Percentiles rank a stretch among this genome's conserved stretches.
Evolutionary conservation across 495 filamentous ascomycete species (phyloP).

Genomic region (Hypoxylon fuscum): DNA sequence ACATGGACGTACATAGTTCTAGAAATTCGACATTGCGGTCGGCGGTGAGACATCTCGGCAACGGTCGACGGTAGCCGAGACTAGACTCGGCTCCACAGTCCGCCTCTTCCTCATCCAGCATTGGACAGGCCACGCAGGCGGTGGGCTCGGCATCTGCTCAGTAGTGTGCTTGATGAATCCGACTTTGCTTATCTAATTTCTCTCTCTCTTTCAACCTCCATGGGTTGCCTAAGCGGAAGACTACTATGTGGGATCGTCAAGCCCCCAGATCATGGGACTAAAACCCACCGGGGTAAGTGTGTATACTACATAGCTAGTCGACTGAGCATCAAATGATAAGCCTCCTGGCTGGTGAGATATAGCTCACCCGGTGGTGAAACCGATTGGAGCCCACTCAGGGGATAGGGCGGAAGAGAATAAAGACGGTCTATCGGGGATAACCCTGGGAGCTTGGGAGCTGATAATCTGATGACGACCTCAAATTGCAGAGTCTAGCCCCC

Average conservation of each 20-base stretch:
- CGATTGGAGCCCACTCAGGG: conserved; percentile 37
- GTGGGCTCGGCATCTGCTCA: neutral
- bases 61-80: conserved; percentile 30
- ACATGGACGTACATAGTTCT: neutral
- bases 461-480: conserved; percentile 35
- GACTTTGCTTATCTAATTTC: neutral
- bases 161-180: neutral
- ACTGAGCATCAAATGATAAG: conserved; percentile 32
- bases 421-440: conserved; percentile 6
- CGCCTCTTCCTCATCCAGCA: conserved; percentile 3
- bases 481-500: conserved; percentile 24
- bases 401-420: conserved; percentile 29
- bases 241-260: neutral
- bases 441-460: neutral
- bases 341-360: conserved; percentile 27
- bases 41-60: conserved; percentile 37
- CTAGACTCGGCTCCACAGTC: conserved; percentile 31
- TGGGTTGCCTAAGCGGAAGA: neutral
- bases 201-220: neutral
- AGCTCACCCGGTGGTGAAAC: conserved; percentile 32
- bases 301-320: too few relatives aligned
- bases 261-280: conserved; percentile 8
- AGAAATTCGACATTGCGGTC: conserved; percentile 15
- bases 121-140: neutral
- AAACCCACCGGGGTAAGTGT: conserved; percentile 10